Evolutionary conservation across 2,329 filamentous ascomycete species (phyloP).

Genomic region (Trichoderma semiorbis): DNA sequence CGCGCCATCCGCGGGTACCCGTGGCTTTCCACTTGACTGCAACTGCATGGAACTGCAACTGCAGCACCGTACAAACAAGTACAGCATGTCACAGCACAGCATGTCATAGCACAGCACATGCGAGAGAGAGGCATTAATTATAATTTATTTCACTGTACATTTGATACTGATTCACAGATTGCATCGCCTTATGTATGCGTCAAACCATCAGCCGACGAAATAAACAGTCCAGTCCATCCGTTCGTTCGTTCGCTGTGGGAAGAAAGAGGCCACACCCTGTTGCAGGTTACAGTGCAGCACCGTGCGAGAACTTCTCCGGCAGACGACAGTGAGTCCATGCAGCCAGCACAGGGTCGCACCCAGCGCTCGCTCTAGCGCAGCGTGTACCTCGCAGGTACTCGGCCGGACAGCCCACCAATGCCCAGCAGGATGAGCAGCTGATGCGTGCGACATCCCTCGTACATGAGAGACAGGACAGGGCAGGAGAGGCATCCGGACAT

Average conservation of each 20-base stretch:
- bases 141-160: not conserved
- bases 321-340: not conserved
- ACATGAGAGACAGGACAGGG: not conserved
- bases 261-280: slow-evolving; percentile 4
- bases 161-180: not conserved
- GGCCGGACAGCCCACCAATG: not conserved
- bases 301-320: not conserved
- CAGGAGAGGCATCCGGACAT: not conserved
- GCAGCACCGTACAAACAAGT: not conserved
- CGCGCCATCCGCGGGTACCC: slow-evolving; percentile 14
- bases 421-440: slow-evolving; percentile 11
- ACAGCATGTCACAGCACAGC: not conserved
- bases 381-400: slow-evolving; percentile 4
- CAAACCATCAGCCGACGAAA: not conserved
- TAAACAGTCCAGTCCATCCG: not conserved
- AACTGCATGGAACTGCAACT: not conserved
- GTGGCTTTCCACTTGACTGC: slow-evolving; percentile 2
- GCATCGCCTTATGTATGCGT: not conserved
- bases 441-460: slow-evolving; percentile 7
- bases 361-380: not conserved
- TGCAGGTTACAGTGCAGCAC: slow-evolving; percentile 18
- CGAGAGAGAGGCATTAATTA: not conserved
- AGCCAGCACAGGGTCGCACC: slow-evolving; percentile 5
- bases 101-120: not conserved
- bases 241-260: not conserved